A percentile compares a stretch with the other conserved stretches of the same genome.
Conservation (phyloP, 176 grass and related monocot species). For the Carex myosuroides region DNA sequence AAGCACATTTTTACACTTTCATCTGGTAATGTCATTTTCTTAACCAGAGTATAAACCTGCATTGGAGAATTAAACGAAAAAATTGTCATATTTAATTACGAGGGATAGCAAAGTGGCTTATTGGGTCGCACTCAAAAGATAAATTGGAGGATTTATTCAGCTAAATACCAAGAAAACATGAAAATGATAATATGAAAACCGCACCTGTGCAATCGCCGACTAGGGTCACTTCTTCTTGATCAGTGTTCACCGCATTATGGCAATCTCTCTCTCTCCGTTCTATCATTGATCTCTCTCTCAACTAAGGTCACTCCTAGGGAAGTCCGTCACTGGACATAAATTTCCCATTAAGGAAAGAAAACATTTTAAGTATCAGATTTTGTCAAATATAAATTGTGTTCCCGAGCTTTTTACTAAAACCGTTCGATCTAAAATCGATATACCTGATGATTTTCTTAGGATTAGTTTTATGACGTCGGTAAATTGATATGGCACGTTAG, state of each 20-base stretch:
- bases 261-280: not conserved
- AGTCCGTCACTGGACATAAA: not conserved
- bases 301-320: not conserved
- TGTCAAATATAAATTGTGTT: too few relatives aligned
- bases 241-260: not conserved
- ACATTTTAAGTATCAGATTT: not conserved
- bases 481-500: too few relatives aligned
- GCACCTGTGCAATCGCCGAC: too few relatives aligned
- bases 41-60: not conserved
- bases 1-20: slow-evolving; percentile 37
- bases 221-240: not conserved
- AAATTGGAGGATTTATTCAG: not conserved
- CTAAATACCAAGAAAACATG: not conserved
- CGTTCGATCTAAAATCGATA: not conserved
- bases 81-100: too few relatives aligned
- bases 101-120: too few relatives aligned
- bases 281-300: not conserved
- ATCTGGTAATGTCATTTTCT: slow-evolving; percentile 43
- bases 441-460: too few relatives aligned
- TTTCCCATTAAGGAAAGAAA: not conserved
- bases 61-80: not conserved
- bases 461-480: too few relatives aligned
- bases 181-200: not conserved
- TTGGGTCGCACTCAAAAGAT: not conserved
- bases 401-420: too few relatives aligned